Evolutionary conservation across 1,284 basidiomycete species (phyloP).

Genomic region (Cutaneotrichosporon sp.): DNA sequence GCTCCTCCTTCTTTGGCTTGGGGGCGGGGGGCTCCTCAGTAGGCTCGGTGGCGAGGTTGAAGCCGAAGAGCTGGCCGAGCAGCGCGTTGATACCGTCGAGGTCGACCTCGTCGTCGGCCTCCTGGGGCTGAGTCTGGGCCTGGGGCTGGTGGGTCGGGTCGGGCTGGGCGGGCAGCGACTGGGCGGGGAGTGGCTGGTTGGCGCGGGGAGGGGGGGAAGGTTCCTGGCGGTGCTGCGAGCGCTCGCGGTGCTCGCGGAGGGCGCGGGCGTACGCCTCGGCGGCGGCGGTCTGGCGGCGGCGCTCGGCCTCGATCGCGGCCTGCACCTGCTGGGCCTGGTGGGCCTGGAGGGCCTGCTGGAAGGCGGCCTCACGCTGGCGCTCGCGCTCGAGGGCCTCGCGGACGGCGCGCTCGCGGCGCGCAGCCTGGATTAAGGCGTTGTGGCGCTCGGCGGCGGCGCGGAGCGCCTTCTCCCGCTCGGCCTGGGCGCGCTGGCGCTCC

Average conservation of each 20-base stretch:
- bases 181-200: too few species aligned
- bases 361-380: slow-evolving; percentile 20
- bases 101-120: slow-evolving; percentile 14
- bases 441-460: slow-evolving; percentile 25
- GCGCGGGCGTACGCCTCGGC: slow-evolving; percentile 24
- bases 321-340: slow-evolving; percentile 18
- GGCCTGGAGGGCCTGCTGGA: slow-evolving; percentile 18
- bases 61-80: slow-evolving; percentile 42
- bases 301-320: slow-evolving; percentile 16
- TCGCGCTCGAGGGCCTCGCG: slow-evolving; percentile 21
- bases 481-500: slow-evolving; percentile 20
- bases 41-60: slow-evolving; percentile 30
- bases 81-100: slow-evolving; percentile 38
- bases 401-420: slow-evolving; percentile 23
- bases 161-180: slow-evolving; percentile 5
- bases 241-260: slow-evolving; percentile 10
- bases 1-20: slow-evolving; percentile 5
- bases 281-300: slow-evolving; percentile 24
- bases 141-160: slow-evolving; percentile 14
- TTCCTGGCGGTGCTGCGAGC: background rate
- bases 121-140: slow-evolving; percentile 11
- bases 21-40: slow-evolving; percentile 16
- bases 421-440: slow-evolving; percentile 14
- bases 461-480: slow-evolving; percentile 20
- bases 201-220: too few species aligned